Base-by-base conservation (phyloP, 768 basidiomycete species). In the Epithele typhae region DNA sequence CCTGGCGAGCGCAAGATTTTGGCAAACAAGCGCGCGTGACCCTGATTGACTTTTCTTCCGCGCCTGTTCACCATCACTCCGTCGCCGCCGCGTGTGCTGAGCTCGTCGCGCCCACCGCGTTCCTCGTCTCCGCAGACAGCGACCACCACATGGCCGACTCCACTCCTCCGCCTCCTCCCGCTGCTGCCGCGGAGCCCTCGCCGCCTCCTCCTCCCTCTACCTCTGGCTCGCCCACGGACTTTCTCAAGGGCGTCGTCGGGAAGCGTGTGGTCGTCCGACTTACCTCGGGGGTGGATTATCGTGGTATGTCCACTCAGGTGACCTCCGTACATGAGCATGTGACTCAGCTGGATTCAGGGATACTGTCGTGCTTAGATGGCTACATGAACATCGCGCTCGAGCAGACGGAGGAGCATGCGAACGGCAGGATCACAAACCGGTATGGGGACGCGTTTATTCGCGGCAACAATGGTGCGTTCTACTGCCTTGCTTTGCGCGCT, bases 381-480 rank as follows among this genome's bases (percentile, higher is more conserved):
- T 98, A 96, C 67, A 98, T 99, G 96, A 98, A 98, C 68, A 95
- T 98, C 40, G 96, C 92, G 12, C 69, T 98, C 27, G 96, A 99
- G 68, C 90, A 96, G 65, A 96, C 94, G 3, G 92, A 96, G 68
- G 96, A 99, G 67, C 82, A 93, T 64, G 90, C 94, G 9, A 84
- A 88, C 52, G 93, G 93, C 3, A 58, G 67, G n/a, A 76, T 88
- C 39, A 94, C 89, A 25, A 95, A 94, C 61, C 77, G 75, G 49
- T 97, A 95, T 58, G 93, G 95, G 2, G 94, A 99, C 66, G 87
- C 93, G 21, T 99, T 98, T 67, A 89, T 99, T 51, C 73, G 92
- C 37, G 92, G 92, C 25, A 94, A 94, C 65, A 95, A 94, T 65
- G 92, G 92, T 89, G 53, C 37, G 72, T 59, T 3, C 19, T 4